Conservation (phyloP, 257 asterid genomes). For the Rhazya stricta region DNA sequence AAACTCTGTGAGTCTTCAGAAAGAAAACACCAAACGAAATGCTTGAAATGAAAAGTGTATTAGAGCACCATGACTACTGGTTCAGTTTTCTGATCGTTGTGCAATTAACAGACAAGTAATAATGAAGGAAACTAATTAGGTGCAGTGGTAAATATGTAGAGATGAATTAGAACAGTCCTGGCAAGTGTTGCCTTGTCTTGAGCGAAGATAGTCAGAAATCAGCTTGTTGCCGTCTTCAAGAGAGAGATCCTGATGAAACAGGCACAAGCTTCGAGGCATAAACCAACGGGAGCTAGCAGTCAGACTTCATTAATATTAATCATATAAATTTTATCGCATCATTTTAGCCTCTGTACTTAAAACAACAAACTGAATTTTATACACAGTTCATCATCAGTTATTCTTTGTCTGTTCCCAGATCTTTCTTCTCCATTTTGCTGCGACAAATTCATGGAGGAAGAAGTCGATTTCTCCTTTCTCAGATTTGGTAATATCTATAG, state of each 20-base stretch:
- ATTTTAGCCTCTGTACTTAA: neutral
- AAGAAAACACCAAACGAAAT: neutral
- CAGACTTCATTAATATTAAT: neutral
- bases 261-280: neutral
- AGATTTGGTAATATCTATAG: no score
- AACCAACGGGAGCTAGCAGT: slow-evolving; percentile 1
- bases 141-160: neutral
- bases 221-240: slow-evolving; percentile 3
- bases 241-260: slow-evolving; percentile 4
- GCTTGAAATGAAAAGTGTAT: neutral
- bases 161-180: neutral
- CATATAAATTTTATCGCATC: neutral
- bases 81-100: neutral
- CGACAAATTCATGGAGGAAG: neutral
- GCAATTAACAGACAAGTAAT: neutral
- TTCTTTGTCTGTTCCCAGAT: neutral
- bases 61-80: neutral
- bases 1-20: neutral
- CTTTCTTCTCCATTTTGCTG: neutral
- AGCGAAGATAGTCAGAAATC: neutral
- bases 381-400: neutral
- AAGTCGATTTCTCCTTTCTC: neutral
- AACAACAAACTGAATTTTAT: neutral
- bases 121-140: neutral
- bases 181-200: neutral